A percentile compares a stretch with the other conserved stretches of the same genome.
Evolutionary conservation across 768 basidiomycete genomes (phyloP).

Genomic region (Pholiota conissans): DNA sequence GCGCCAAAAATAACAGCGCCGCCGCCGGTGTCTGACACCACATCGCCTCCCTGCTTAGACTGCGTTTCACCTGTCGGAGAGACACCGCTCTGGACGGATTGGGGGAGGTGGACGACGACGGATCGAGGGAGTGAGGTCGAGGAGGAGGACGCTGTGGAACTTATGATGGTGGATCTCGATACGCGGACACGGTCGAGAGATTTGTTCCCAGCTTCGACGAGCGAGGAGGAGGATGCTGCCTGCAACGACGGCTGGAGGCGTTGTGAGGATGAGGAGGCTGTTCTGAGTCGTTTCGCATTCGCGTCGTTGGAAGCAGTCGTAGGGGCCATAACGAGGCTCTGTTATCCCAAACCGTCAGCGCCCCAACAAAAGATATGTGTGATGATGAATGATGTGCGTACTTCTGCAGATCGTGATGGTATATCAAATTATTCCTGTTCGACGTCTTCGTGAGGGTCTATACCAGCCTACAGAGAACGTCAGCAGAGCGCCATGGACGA

Average conservation of each 20-base stretch:
- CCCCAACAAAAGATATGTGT: neutral
- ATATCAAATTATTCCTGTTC: neutral
- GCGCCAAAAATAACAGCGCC: neutral
- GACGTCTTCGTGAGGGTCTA: neutral
- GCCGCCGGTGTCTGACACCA: neutral
- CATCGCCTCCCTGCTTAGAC: neutral
- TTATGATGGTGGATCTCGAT: neutral
- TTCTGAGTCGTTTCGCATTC: neutral
- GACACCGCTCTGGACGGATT: neutral
- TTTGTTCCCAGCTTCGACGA: neutral
- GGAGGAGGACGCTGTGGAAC: neutral
- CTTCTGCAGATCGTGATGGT: neutral
- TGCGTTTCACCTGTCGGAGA: neutral
- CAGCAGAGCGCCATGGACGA: neutral
- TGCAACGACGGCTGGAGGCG: neutral
- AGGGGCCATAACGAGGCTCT: neutral
- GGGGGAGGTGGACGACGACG: neutral
- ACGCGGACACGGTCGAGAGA: constrained; percentile 1
- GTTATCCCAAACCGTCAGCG: neutral
- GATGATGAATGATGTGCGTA: neutral
- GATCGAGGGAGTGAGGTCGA: constrained; percentile 1
- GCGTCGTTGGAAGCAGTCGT: neutral
- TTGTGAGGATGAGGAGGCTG: neutral
- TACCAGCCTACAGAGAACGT: neutral
- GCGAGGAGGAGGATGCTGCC: neutral